Evolutionary conservation across 768 basidiomycete genomes (phyloP), one percentile per base, ranked within the genome.

Genomic region (Bullera alba): DNA sequence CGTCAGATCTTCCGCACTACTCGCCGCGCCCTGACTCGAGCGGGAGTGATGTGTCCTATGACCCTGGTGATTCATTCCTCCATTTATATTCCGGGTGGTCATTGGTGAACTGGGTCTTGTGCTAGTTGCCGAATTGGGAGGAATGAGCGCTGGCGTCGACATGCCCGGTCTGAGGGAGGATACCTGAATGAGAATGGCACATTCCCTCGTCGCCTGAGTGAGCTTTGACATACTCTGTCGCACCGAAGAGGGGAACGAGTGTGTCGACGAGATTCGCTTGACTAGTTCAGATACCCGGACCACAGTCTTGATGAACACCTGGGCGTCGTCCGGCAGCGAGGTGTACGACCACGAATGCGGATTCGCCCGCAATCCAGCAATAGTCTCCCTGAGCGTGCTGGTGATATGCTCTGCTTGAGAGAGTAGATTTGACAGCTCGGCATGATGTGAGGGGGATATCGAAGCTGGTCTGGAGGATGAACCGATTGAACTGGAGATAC

Each of bases 171-270:
- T 80, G 58, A 86, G 82, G 0, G 85, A 87, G 5, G 89, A 88
- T 41, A 89, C 84, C 63, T 88, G 86, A 16, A 92, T 75, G 42
- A 93, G 76, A 57, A 88, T 86, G 42, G 86, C 83, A 61, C 90
- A 85, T 69, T 87, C 87, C 71, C 92, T 83, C 10, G 89, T 88
- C 12, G 83, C 80, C 60, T 86, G 85, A 19, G 84, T 86, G 50
- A 95, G 77, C 56, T 80, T 79, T 34, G 83, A 80, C 76, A 89
- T 82, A 63, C 83, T 81, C 47, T 76, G 79, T 52, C 86, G 80
- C 36, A 92, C 76, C 28, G 77, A 71, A 3, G 80, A 73, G 15
- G 81, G 79, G 42, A 83, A 79, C n/a, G 79, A 76, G 52, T 79
- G 76, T 16, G 75, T 73, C 21, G 76, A 76, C 44, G 81, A 81